Evolutionary conservation across 2,329 filamentous ascomycete genomes (phyloP), one percentile per base, ranked within the genome.

Genomic region (Colletotrichum sp.): DNA sequence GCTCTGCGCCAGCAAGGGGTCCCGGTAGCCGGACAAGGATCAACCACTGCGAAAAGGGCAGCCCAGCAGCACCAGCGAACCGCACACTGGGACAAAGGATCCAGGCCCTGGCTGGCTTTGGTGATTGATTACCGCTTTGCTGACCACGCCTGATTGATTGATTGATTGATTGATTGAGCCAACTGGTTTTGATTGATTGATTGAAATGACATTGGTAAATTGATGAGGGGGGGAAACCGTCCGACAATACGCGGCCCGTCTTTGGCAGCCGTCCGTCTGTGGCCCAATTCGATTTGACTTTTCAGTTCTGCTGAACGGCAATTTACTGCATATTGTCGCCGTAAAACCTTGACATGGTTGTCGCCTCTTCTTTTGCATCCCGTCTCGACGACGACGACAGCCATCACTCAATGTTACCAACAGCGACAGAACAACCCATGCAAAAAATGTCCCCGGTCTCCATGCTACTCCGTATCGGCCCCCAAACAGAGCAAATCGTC

Each of bases 11-110:
- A n/a, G 22, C 66, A 48, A 60, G 68, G 67, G 68, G 48, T 24
- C 57, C n/a, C 26, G 44, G 39, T n/a, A 22, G 55, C 22, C 57
- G 39, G 44, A 72, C 72, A 65, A 62, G 68, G 72, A 22, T 48
- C 34, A 30, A 32, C 59, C 26, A 13, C 66, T 30, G 44, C 32
- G 7, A 28, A 55, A 52, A 68, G 64, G 22, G 12, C 24, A 32
- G 32, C 24, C 32, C 52, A 39, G 32, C 52, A 39, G 32, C 39
- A 15, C 24, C 22, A n/a, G 39, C 44, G 24, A 52, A 66, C 30
- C 59, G 63, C 63, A 39, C 30, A 63, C 63, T 64, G 68, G 62
- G 72, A 72, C 28, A 67, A 63, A 55, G 62, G 72, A 67, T 66
- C 16, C 72, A 26, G 36, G 30, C 57, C 65, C 73, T 32, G 63